A percentile compares a stretch with the other conserved stretches of the same genome.
These are phyloP conservation scores for Entomortierella parvispora DNA, from an alignment of 192 early-diverging fungal genomes.

Conservation along the genomic window DNA sequence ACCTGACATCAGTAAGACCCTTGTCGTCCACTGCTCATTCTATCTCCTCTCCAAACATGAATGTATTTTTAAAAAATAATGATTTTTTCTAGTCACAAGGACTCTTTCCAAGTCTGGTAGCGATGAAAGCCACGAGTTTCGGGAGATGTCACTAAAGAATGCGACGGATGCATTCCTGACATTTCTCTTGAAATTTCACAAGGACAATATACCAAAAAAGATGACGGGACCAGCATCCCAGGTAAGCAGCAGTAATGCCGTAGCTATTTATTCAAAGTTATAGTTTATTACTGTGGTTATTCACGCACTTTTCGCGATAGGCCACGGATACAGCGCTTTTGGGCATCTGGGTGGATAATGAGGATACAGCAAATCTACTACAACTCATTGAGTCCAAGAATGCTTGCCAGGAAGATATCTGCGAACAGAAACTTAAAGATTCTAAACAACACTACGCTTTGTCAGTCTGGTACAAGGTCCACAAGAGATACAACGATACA, in stretches of 20 bases:
- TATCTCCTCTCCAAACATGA: not conserved
- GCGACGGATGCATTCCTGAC: constrained; percentile 66
- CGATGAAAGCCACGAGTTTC: constrained; percentile 46
- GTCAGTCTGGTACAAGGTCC: constrained; percentile 66
- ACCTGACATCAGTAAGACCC: constrained; percentile 59
- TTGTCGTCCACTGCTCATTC: too few species aligned
- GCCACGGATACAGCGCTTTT: constrained; percentile 53
- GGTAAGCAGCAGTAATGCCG: constrained; percentile 10
- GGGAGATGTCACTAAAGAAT: constrained; percentile 61
- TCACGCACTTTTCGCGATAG: constrained; percentile 3
- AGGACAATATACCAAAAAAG: constrained; percentile 8
- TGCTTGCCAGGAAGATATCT: constrained; percentile 53
- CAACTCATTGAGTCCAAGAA: constrained; percentile 57
- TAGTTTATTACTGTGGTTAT: too few species aligned
- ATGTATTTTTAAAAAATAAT: not conserved
- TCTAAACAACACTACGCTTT: constrained; percentile 69
- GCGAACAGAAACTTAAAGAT: constrained; percentile 58
- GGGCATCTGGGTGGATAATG: constrained; percentile 33
- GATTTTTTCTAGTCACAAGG: constrained; percentile 3
- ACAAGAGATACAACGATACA: constrained; percentile 53
- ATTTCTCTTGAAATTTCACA: constrained; percentile 61
- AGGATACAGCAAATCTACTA: constrained; percentile 18
- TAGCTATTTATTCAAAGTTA: not conserved
- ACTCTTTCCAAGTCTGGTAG: constrained; percentile 12
- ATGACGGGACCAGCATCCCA: not conserved